Evolutionary conservation across 2,329 filamentous ascomycete species (phyloP), one percentile per base, ranked within the genome.

Genomic region (Xylariaceae sp.): DNA sequence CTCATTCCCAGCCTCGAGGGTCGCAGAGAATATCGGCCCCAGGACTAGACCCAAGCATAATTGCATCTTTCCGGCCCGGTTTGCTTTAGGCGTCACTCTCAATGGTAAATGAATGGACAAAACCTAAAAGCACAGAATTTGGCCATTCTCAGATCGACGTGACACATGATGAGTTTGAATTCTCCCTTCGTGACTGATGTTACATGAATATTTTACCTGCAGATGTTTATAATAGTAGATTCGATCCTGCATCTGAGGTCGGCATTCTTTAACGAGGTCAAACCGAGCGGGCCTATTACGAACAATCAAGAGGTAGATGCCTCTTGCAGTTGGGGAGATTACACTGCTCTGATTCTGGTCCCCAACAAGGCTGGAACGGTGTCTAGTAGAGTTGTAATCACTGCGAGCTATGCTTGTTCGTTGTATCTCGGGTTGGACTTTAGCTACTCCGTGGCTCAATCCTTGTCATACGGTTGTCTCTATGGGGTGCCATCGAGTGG

Each of bases 91-190:
- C 22, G 62, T 64, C 58, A 52, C 62, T 61, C 58, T 60, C 56
- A 62, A 64, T 57, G 57, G 60, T 58, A 63, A 63, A 64, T 60
- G 56, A 62, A 64, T 60, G 59, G 55, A 62, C 60, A 62, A 57
- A 57, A 55, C 22, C n/a, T 27, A 45, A 56, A 56, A 49, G 48
- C 53, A 54, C 31, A 52, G 49, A 56, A 48, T 27, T 27, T 7
- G 4, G 7, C n/a, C 7, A 7, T 27, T 27, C 22, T 27, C 7
- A 7, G 22, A 27, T 27, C 7, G 4, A 7, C 7, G 22, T 27
- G 22, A 7, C 7, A 41, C 11, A 46, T 27, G 15, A 17, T 19
- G 17, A 32, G 35, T 40, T 17, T 33, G 17, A 11, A 42, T 39
- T 17, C 15, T 31, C 12, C 27, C 17, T 5, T 6, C 27, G 6